phyloP scores from a whole-genome alignment of 2,329 filamentous ascomycete species.

The Colletotrichum eleusines region DNA sequence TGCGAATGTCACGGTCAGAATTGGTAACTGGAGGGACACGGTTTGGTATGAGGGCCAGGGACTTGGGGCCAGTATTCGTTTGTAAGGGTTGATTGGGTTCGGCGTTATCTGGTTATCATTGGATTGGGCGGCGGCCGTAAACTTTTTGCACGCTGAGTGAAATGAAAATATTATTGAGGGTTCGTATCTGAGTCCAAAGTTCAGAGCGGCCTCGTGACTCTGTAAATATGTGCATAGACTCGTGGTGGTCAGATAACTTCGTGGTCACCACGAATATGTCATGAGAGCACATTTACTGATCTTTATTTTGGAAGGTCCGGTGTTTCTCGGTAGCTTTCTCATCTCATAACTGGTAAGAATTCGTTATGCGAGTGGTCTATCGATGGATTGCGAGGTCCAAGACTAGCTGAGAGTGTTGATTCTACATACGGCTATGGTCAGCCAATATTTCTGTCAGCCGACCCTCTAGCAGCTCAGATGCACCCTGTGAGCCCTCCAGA shows the following conservation, averaged over 20 bases:
- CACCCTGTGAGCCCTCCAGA: background rate
- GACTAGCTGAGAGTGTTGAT: background rate
- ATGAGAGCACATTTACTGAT: background rate
- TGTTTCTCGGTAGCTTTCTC: background rate
- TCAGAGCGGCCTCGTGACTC: background rate
- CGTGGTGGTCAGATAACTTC: background rate
- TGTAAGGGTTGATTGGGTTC: conserved; percentile 52
- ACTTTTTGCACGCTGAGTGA: conserved; percentile 8
- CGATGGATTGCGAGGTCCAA: background rate
- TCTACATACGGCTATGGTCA: background rate
- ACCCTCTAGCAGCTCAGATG: background rate
- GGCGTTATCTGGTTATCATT: conserved; percentile 21
- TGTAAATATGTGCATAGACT: conserved; percentile 2
- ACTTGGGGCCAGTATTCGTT: conserved; percentile 74
- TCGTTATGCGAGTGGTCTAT: background rate
- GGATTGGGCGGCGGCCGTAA: conserved; percentile 8
- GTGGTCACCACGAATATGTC: no score
- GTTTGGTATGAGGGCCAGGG: conserved; percentile 78
- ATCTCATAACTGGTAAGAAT: background rate
- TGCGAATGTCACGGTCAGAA: conserved; percentile 79
- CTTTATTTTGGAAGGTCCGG: no score
- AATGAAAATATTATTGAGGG: background rate
- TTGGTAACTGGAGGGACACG: conserved; percentile 80
- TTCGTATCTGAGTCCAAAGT: conserved; percentile 6
- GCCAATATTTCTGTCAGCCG: background rate